Evolutionary conservation across 306 rosid genomes (phyloP), one percentile per base, ranked within the genome.

Genomic region (Gleditsia sinensis): DNA sequence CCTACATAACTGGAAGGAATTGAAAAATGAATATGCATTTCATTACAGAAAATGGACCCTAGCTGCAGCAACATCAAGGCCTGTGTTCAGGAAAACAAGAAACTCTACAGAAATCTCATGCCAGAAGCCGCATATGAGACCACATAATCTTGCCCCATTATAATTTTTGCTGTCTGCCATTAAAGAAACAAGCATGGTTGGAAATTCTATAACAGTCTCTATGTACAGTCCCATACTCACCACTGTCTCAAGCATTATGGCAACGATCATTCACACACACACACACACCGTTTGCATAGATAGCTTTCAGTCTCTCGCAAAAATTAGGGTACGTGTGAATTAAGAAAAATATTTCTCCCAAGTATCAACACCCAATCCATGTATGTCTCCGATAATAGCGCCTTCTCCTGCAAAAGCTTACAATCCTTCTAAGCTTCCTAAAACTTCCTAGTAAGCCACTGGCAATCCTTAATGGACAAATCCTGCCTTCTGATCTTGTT

Each of bases 371-470:
- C 23, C 33, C 81, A 74, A 75, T 76, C 78, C 70, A 75, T 14
- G 80, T 4, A 28, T 69, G 69, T 69, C 82, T 72, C 33, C 68
- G 63, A 48, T 76, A 8, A 64, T 2, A 24, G 27, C 71, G 84
- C 74, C 80, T 86, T 17, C 72, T 83, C 37, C 87, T 72, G 72
- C 83, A 89, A 67, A 67, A 53, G 80, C 66, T 75, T 57, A 88
- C 56, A 25, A 84, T 45, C 73, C 86, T 85, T 66, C 73, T 55
- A 59, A 86, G 61, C 75, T 88, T 91, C 67, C 81, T 85, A 62
- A 91, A 81, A 78, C 91, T 83, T 50, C 51, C 72, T 33, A 87
- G 39, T 66, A 89, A 68, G 66, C 89, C 80, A 55, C 69, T 74
- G 56, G 82, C 79, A 58, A 78, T 48, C 51, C 73, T 68, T 25